A percentile compares a stretch with the other conserved stretches of the same genome.
Conservation (phyloP, 257 asterid species). For the Plantago ovata region DNA sequence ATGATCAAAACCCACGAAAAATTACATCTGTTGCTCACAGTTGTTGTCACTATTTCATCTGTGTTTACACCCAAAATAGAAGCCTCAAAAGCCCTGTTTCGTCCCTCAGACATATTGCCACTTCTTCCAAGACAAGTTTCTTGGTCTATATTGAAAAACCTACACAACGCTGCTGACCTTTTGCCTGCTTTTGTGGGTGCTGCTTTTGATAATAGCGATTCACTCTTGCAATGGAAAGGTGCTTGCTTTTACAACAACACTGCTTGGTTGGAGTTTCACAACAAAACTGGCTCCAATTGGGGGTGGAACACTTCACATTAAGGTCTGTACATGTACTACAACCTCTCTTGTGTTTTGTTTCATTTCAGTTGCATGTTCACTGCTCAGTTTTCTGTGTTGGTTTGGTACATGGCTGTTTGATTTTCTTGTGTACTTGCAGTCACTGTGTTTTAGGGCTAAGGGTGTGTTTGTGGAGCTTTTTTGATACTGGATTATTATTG, state of each 20-base stretch:
- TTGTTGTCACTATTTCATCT: background rate
- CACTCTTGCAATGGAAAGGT: slow-evolving; percentile 65
- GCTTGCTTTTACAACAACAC: slow-evolving; percentile 67
- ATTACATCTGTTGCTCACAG: background rate
- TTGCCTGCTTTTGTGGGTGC: slow-evolving; percentile 80
- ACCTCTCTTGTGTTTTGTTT: no score
- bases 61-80: slow-evolving; percentile 26
- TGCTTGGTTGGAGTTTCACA: slow-evolving; percentile 84
- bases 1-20: background rate
- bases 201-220: slow-evolving; percentile 34
- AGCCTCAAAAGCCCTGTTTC: slow-evolving; percentile 47
- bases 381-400: no score
- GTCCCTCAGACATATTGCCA: slow-evolving; percentile 56
- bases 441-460: no score
- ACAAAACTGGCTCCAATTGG: slow-evolving; percentile 61
- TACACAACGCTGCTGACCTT: slow-evolving; percentile 64
- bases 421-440: no score
- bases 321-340: slow-evolving; percentile 38
- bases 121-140: slow-evolving; percentile 65
- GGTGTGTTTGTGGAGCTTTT: no score
- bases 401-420: no score
- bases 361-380: no score
- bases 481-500: no score
- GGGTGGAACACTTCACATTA: slow-evolving; percentile 87
- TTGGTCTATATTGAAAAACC: slow-evolving; percentile 56